These are phyloP conservation scores for Silene noctiflora DNA, from an alignment of 179 eudicot genomes.

Conservation along the genomic window DNA sequence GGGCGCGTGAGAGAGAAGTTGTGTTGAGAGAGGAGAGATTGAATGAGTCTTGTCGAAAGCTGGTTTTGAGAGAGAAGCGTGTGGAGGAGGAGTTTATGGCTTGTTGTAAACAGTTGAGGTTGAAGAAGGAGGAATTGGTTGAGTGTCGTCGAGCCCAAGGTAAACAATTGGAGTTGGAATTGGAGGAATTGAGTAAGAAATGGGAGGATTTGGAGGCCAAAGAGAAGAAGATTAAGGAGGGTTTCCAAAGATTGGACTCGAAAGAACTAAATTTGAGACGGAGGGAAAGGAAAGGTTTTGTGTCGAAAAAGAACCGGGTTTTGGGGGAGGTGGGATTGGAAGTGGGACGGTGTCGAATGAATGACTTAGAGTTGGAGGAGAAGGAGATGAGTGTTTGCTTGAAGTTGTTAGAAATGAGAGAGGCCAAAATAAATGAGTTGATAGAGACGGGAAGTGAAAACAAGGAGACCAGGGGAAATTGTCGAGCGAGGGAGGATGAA, in stretches of 20 bases:
- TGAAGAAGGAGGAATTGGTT: slow-evolving; percentile 8
- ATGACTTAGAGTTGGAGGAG: background rate
- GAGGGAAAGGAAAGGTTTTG: background rate
- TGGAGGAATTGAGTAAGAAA: slow-evolving; percentile 5
- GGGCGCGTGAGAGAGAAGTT: slow-evolving; percentile 8
- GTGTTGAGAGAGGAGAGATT: slow-evolving; percentile 14
- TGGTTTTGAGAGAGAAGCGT: slow-evolving; percentile 16
- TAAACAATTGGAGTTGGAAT: slow-evolving; percentile 18
- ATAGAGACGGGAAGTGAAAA: background rate
- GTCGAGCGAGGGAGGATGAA: slow-evolving; percentile 11
- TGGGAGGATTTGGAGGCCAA: slow-evolving; percentile 1
- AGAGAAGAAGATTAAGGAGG: background rate
- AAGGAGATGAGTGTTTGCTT: background rate
- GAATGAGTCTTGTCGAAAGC: background rate
- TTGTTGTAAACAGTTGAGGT: slow-evolving; percentile 18
- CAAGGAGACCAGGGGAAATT: slow-evolving; percentile 12
- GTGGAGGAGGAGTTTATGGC: slow-evolving; percentile 16
- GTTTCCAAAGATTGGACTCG: background rate
- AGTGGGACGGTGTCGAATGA: background rate
- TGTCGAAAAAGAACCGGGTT: background rate
- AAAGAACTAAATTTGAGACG: background rate
- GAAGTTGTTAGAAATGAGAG: slow-evolving; percentile 8
- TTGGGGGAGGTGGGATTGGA: background rate
- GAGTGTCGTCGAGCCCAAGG: background rate
- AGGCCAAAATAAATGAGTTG: slow-evolving; percentile 3